A percentile compares a stretch with the other conserved stretches of the same genome.
Evolutionary conservation across 2,329 filamentous ascomycete genomes (phyloP).

Genomic region (Ophiostoma australiae): DNA sequence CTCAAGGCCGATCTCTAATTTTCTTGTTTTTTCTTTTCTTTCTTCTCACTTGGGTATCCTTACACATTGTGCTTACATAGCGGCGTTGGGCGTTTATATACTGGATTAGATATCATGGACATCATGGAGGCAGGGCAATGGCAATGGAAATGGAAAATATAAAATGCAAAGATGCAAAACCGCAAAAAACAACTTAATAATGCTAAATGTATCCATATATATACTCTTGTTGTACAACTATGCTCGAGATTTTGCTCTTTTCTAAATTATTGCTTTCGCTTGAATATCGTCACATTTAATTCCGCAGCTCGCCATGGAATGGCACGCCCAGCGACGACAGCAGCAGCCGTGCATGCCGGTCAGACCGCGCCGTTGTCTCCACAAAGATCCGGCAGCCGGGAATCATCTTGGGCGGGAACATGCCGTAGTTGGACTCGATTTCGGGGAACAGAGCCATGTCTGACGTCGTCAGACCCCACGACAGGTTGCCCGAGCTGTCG

Average conservation of each 20-base stretch:
- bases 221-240: slow-evolving; percentile 4
- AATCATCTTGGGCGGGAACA: slow-evolving; percentile 66
- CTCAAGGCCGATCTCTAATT: slow-evolving; percentile 46
- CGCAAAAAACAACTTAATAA: neutral
- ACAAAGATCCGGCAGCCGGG: slow-evolving; percentile 79
- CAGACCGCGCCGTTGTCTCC: slow-evolving; percentile 77
- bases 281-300: slow-evolving; percentile 25
- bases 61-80: slow-evolving; percentile 18
- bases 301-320: slow-evolving; percentile 58
- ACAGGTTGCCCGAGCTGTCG: slow-evolving; percentile 82
- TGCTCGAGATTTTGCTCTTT: neutral
- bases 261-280: neutral
- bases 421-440: slow-evolving; percentile 82
- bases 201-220: slow-evolving; percentile 3
- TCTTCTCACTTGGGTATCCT: neutral
- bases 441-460: slow-evolving; percentile 84
- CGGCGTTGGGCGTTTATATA: neutral
- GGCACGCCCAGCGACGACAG: slow-evolving; percentile 69
- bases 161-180: neutral
- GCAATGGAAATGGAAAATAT: slow-evolving; percentile 7
- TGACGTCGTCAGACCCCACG: slow-evolving; percentile 71
- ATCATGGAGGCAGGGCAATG: neutral
- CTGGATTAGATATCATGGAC: slow-evolving; percentile 3
- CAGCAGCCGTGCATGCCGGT: slow-evolving; percentile 77
- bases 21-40: neutral